Evolutionary conservation across 2,329 filamentous ascomycete species (phyloP).

Genomic region (Aspergillus melleus): DNA sequence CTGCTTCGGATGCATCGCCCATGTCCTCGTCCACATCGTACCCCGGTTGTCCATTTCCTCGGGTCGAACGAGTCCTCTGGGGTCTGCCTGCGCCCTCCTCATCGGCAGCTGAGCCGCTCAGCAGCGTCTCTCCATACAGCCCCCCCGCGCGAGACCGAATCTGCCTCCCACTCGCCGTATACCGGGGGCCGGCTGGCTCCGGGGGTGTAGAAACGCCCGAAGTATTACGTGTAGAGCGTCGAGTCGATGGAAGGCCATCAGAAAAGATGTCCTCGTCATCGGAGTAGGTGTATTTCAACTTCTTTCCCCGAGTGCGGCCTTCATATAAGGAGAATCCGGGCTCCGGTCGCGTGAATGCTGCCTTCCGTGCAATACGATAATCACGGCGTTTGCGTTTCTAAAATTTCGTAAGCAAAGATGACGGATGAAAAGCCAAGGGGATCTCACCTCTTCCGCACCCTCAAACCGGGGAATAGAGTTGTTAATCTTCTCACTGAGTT

Average conservation of each 20-base stretch:
- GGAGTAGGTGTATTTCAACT: constrained; percentile 93
- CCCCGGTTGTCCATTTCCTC: constrained; percentile 44
- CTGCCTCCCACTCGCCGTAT: constrained; percentile 85
- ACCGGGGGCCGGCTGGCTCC: constrained; percentile 63
- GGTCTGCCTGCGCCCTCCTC: constrained; percentile 43
- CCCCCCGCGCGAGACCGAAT: constrained; percentile 59
- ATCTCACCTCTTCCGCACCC: constrained; percentile 78
- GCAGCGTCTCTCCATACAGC: constrained; percentile 55
- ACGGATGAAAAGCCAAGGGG: not conserved
- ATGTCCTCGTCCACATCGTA: constrained; percentile 63
- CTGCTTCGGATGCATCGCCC: constrained; percentile 66
- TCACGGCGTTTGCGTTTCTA: constrained; percentile 92
- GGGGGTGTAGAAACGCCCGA: constrained; percentile 72
- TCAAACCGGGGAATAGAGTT: constrained; percentile 87
- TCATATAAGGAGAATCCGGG: constrained; percentile 92
- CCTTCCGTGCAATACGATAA: constrained; percentile 81
- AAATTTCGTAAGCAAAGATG: constrained; percentile 13
- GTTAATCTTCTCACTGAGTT: constrained; percentile 73
- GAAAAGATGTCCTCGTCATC: constrained; percentile 76
- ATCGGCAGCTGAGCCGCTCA: constrained; percentile 54
- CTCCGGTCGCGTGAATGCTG: constrained; percentile 83
- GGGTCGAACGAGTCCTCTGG: constrained; percentile 38
- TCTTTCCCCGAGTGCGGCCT: constrained; percentile 91
- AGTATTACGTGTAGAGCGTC: constrained; percentile 61
- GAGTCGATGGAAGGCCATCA: constrained; percentile 64